Percentiles rank a stretch among this genome's conserved stretches.
phyloP scores from a whole-genome alignment of 1,139 yeast species.

The Diutina scorzettiae region DNA sequence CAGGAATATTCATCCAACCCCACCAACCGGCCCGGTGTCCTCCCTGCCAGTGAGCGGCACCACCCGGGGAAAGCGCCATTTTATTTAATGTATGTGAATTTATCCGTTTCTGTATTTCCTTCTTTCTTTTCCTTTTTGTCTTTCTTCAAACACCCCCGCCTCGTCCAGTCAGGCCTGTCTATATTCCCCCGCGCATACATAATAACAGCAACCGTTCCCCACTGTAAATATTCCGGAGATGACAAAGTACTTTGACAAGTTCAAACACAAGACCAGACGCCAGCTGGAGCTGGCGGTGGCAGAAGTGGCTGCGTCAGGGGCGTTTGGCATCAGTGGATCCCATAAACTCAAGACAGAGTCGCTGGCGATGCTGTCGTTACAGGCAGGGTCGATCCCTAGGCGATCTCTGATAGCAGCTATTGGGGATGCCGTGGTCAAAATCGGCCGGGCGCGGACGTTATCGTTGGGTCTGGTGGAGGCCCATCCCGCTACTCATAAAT shows the following conservation, averaged over 20 bases:
- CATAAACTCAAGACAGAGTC: background rate
- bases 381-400: background rate
- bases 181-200: too few species aligned
- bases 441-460: constrained; percentile 9
- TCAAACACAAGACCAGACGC: constrained; percentile 9
- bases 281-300: constrained; percentile 8
- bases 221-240: too few species aligned
- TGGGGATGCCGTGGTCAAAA: constrained; percentile 13
- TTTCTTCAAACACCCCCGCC: background rate
- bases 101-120: too few species aligned
- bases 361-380: constrained; percentile 4
- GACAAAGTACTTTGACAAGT: constrained; percentile 8
- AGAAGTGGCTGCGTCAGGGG: constrained; percentile 7
- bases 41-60: too few species aligned
- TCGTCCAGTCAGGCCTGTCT: background rate
- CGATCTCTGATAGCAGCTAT: constrained; percentile 8
- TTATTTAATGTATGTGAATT: too few species aligned
- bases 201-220: too few species aligned
- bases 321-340: constrained; percentile 8
- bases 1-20: too few species aligned
- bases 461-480: constrained; percentile 3
- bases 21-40: too few species aligned
- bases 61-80: too few species aligned
- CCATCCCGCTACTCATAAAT: constrained; percentile 20
- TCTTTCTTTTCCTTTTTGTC: background rate